Conservation (phyloP, 352 stramenopile genomes). For the Phytopythium aichiense region DNA sequence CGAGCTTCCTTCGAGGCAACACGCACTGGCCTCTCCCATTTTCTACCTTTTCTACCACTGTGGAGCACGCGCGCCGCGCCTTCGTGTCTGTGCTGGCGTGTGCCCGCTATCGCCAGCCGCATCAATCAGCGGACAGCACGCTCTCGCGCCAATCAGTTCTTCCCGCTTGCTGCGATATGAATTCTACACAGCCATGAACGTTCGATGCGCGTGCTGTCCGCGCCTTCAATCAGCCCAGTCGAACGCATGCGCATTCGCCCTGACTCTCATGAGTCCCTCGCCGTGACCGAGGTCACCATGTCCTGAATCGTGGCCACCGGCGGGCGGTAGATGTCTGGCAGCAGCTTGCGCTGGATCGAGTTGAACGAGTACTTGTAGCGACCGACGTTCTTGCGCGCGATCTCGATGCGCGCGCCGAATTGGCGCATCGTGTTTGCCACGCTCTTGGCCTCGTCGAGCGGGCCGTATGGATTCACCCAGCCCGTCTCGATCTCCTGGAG, state of each 20-base stretch:
- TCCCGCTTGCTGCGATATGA: too few species aligned
- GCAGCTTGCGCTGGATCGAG: conserved; percentile 93
- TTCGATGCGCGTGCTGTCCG: not conserved
- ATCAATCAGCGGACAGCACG: too few species aligned
- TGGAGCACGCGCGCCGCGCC: too few species aligned
- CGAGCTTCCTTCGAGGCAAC: too few species aligned
- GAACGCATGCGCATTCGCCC: not conserved
- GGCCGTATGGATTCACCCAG: conserved; percentile 31
- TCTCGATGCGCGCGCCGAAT: conserved; percentile 92
- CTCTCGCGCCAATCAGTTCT: too few species aligned
- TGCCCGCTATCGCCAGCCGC: too few species aligned
- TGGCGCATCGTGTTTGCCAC: conserved; percentile 87
- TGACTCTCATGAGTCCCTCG: conserved; percentile 66
- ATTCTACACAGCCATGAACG: too few species aligned
- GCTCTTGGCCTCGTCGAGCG: conserved; percentile 73
- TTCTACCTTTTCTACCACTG: too few species aligned
- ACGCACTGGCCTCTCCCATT: too few species aligned
- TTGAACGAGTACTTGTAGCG: conserved; percentile 98
- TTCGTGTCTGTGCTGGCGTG: too few species aligned
- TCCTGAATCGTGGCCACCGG: conserved; percentile 89
- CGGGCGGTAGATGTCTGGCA: conserved; percentile 91
- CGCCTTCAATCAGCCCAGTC: not conserved
- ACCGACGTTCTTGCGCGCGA: conserved; percentile 97
- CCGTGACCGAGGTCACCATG: conserved; percentile 89
- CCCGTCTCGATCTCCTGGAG: conserved; percentile 66